Evolutionary conservation across 1,284 basidiomycete species (phyloP).

Genomic region (Trichosporon ovoides): DNA sequence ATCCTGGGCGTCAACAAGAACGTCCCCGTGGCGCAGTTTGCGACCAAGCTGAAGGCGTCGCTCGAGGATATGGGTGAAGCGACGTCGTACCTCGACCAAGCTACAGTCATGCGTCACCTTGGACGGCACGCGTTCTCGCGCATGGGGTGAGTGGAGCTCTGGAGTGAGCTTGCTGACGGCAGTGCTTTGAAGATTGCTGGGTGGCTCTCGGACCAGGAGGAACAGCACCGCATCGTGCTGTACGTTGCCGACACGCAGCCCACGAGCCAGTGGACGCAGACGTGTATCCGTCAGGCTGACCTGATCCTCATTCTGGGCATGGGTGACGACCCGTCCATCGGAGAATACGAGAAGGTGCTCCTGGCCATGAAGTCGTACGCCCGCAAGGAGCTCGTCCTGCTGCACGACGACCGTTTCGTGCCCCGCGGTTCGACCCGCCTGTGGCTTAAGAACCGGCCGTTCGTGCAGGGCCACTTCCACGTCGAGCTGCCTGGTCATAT

Average conservation of each 20-base stretch:
- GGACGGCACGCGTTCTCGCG: conserved; percentile 87
- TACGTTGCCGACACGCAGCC: conserved; percentile 92
- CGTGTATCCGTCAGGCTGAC: conserved; percentile 93
- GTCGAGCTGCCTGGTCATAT: conserved; percentile 53
- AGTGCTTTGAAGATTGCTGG: conserved; percentile 84
- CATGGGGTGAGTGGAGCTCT: conserved; percentile 56
- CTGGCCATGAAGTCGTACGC: conserved; percentile 94
- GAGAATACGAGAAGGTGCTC: conserved; percentile 83
- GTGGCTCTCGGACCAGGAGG: conserved; percentile 89
- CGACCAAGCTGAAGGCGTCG: conserved; percentile 77
- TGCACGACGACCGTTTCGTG: conserved; percentile 88
- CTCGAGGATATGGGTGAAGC: conserved; percentile 82
- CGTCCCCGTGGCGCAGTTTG: conserved; percentile 81
- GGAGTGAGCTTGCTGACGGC: not conserved
- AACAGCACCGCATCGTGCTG: conserved; percentile 80
- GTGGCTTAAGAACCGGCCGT: conserved; percentile 95
- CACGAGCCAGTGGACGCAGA: conserved; percentile 92
- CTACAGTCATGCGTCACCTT: conserved; percentile 79
- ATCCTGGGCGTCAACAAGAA: conserved; percentile 58
- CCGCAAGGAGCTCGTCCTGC: conserved; percentile 87
- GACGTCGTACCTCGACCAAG: conserved; percentile 84
- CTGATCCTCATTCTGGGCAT: conserved; percentile 95
- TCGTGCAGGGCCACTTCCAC: conserved; percentile 57
- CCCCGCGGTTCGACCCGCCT: conserved; percentile 86
- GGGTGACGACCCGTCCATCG: conserved; percentile 79